phyloP scores from a whole-genome alignment of 163 green algal species.

The Scenedesmus sp. region DNA sequence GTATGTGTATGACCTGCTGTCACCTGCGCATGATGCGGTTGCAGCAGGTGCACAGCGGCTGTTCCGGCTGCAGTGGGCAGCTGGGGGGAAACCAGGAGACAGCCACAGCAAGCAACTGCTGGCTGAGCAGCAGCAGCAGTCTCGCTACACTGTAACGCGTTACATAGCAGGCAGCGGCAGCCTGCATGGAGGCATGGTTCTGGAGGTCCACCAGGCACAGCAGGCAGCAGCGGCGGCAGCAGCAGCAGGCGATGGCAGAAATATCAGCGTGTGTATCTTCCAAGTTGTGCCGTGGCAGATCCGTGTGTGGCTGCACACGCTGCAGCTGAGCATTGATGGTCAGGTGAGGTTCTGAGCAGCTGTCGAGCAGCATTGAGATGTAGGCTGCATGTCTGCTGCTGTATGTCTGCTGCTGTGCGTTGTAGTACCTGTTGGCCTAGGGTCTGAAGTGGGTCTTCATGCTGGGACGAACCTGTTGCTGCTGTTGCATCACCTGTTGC shows the following conservation, averaged over 20 bases:
- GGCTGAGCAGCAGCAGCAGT: background rate
- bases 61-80: background rate
- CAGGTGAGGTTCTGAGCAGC: constrained; percentile 54
- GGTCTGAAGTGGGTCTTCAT: background rate
- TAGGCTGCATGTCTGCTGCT: background rate
- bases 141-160: background rate
- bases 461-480: background rate
- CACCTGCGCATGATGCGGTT: background rate
- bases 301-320: constrained; percentile 76
- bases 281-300: constrained; percentile 91
- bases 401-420: background rate
- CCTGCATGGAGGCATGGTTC: constrained; percentile 57
- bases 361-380: background rate
- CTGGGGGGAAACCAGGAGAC: background rate
- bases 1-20: background rate
- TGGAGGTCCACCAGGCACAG: constrained; percentile 17
- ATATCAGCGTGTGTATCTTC: constrained; percentile 74
- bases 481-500: background rate
- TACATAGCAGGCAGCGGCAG: constrained; percentile 55
- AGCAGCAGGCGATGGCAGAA: background rate
- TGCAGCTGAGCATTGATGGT: constrained; percentile 78
- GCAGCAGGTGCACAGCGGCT: background rate
- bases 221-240: background rate
- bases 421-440: background rate
- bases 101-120: background rate